Conservation (phyloP, 768 basidiomycete genomes). For the Gymnopilus dilepis region DNA sequence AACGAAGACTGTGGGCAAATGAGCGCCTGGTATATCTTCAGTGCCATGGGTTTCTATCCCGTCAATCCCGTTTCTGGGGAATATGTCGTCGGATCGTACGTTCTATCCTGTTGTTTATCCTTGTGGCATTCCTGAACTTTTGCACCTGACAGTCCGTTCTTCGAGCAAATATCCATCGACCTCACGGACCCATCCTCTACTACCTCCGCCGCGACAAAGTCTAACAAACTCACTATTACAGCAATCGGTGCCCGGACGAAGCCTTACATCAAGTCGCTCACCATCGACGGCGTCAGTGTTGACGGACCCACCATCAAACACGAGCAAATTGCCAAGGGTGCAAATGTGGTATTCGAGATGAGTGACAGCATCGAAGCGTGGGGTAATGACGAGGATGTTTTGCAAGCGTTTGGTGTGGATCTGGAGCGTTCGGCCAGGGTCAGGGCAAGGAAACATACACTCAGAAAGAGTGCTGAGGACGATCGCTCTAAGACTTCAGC, state of each 20-base stretch:
- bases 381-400: constrained; percentile 37
- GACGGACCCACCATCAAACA: constrained; percentile 59
- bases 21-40: constrained; percentile 89
- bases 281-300: constrained; percentile 54
- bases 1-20: constrained; percentile 93
- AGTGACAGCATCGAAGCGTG: constrained; percentile 42
- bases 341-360: constrained; percentile 69
- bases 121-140: background rate
- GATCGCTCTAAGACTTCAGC: constrained; percentile 11
- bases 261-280: constrained; percentile 65
- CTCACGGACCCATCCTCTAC: constrained; percentile 32
- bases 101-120: constrained; percentile 14
- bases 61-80: constrained; percentile 80
- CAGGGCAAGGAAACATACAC: background rate
- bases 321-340: constrained; percentile 63
- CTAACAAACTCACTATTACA: constrained; percentile 51
- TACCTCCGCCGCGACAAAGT: constrained; percentile 11
- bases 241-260: constrained; percentile 62
- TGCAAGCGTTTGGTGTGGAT: constrained; percentile 22
- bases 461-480: constrained; percentile 13
- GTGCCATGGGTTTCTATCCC: constrained; percentile 83
- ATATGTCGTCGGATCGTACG: constrained; percentile 78
- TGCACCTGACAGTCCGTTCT: constrained; percentile 46
- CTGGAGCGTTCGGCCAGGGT: background rate
- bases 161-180: constrained; percentile 56